Evolutionary conservation across 2,329 filamentous ascomycete species (phyloP).

Genomic region (Emericellopsis atlantica): DNA sequence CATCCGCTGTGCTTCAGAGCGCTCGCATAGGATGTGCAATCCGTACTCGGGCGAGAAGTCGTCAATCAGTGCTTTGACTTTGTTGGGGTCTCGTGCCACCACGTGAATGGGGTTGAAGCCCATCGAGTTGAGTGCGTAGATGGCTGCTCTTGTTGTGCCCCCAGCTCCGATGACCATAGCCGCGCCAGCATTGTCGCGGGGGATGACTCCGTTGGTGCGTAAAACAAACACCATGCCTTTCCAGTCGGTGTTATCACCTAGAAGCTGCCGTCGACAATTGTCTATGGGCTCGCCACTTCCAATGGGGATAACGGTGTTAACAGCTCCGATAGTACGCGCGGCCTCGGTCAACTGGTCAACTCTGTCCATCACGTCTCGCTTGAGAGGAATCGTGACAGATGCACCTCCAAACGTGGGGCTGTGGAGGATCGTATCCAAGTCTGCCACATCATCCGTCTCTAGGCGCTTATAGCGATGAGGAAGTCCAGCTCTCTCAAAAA

Average conservation of each 20-base stretch:
- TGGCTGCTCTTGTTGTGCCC: conserved; percentile 81
- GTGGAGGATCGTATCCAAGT: conserved; percentile 54
- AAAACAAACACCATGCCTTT: conserved; percentile 78
- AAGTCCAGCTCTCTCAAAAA: conserved; percentile 66
- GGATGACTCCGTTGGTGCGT: conserved; percentile 49
- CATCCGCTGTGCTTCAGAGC: conserved; percentile 30
- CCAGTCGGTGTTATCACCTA: conserved; percentile 95
- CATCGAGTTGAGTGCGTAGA: conserved; percentile 77
- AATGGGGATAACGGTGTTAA: conserved; percentile 79
- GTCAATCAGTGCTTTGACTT: conserved; percentile 53
- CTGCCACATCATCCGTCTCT: conserved; percentile 56
- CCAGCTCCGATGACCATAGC: conserved; percentile 84
- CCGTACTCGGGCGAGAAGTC: conserved; percentile 67
- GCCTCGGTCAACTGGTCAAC: conserved; percentile 72
- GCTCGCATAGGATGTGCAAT: conserved; percentile 46
- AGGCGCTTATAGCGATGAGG: conserved; percentile 69
- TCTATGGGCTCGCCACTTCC: conserved; percentile 15
- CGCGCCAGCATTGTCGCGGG: conserved; percentile 22
- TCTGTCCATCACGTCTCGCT: conserved; percentile 72
- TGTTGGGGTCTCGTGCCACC: conserved; percentile 61
- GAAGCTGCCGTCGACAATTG: conserved; percentile 36
- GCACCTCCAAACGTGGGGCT: conserved; percentile 75
- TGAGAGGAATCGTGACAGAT: conserved; percentile 91
- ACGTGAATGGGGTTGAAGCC: conserved; percentile 80
- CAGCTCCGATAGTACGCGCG: conserved; percentile 73